Percentiles rank a stretch among this genome's conserved stretches.
Conservation (phyloP, 73 alveolate genomes). For the Paramecium pentaurelia region DNA sequence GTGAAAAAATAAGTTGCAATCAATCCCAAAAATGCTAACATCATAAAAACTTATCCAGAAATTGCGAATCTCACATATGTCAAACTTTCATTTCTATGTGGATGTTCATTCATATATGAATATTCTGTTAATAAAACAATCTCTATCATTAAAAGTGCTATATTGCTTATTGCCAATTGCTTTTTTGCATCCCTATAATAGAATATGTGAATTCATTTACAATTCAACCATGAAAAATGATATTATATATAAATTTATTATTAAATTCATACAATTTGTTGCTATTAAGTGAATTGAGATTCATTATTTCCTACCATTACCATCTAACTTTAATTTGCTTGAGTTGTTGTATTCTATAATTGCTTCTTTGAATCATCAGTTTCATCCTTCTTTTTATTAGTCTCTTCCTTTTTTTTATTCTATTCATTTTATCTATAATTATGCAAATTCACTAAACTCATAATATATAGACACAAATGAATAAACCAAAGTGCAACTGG, state of each 20-base stretch:
- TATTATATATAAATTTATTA: neutral
- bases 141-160: neutral
- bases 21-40: neutral
- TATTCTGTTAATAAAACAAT: neutral
- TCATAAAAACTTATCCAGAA: constrained; percentile 13
- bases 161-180: neutral
- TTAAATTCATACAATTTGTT: neutral
- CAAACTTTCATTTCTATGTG: neutral
- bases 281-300: neutral
- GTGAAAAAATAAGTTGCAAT: neutral
- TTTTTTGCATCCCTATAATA: neutral
- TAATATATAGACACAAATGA: neutral
- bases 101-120: neutral
- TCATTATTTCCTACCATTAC: neutral
- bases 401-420: neutral
- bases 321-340: neutral
- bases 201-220: neutral
- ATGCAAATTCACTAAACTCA: neutral
- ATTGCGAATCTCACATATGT: constrained; percentile 19
- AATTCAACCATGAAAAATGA: neutral
- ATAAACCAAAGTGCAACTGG: neutral
- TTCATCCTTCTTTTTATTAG: neutral
- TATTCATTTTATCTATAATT: neutral
- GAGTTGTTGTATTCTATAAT: neutral
- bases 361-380: neutral